Percentiles rank a stretch among this genome's conserved stretches.
phyloP scores from a whole-genome alignment of 73 alveolate genomes.

The Loxodes magnus region DNA sequence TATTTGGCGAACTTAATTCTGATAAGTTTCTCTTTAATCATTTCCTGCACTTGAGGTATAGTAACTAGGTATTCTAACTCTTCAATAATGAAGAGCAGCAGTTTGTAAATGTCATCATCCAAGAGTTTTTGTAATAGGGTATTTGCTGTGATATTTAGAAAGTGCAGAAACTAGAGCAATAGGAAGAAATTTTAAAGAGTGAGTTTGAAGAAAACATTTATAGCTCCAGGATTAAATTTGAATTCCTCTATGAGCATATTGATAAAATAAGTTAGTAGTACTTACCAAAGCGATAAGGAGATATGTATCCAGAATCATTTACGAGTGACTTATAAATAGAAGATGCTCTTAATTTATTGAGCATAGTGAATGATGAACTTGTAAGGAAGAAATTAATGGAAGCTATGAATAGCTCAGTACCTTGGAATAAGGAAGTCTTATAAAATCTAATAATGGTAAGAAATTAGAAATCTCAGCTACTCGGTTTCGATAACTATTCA shows the following conservation, averaged over 20 bases:
- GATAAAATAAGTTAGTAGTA: not conserved
- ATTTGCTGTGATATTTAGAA: not conserved
- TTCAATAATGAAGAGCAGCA: not conserved
- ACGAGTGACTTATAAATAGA: not conserved
- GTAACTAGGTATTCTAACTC: not conserved
- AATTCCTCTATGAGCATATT: not conserved
- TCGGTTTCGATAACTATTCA: constrained; percentile 9
- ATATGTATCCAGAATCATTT: not conserved
- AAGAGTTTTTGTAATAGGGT: constrained; percentile 4
- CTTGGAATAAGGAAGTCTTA: not conserved
- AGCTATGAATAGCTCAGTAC: not conserved
- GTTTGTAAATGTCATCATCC: not conserved
- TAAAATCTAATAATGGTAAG: not conserved
- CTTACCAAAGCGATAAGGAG: constrained; percentile 10
- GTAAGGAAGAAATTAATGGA: not conserved
- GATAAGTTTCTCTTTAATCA: not conserved
- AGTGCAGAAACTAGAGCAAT: not conserved
- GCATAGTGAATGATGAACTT: not conserved
- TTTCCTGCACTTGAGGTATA: not conserved
- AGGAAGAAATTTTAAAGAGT: not conserved
- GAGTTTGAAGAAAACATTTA: constrained; percentile 1
- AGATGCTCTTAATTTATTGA: not conserved
- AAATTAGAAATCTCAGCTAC: not conserved
- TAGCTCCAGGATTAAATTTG: no score
- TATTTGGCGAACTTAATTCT: not conserved